Evolutionary conservation across 805 yeast genomes (phyloP).

Genomic region (Lachancea cidri): DNA sequence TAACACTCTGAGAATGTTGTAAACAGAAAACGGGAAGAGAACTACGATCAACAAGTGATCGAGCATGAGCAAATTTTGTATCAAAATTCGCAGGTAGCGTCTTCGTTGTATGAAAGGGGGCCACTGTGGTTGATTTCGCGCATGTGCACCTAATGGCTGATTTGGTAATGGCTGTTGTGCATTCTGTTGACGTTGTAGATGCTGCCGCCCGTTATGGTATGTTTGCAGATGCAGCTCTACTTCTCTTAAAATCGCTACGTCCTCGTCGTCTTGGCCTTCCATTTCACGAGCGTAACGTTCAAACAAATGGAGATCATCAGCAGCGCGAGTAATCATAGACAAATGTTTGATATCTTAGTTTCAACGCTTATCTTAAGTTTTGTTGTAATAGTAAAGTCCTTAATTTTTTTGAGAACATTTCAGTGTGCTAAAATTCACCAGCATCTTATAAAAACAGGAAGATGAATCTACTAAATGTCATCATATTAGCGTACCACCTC

Average conservation of each 20-base stretch:
- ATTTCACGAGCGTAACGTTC: conserved; percentile 2
- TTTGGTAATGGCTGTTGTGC: background rate
- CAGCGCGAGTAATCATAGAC: background rate
- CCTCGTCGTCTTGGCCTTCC: background rate
- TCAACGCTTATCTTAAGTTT: background rate
- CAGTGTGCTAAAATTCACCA: too few species aligned
- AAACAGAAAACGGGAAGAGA: conserved; percentile 30
- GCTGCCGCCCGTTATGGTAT: background rate
- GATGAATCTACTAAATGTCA: background rate
- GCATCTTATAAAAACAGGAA: too few species aligned
- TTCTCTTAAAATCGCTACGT: background rate
- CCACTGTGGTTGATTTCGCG: conserved; percentile 1
- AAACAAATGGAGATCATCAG: background rate
- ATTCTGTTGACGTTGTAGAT: background rate
- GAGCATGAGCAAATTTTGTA: conserved; percentile 23
- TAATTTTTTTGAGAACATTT: too few species aligned
- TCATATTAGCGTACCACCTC: background rate
- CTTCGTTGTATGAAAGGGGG: conserved; percentile 16
- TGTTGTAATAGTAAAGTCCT: background rate
- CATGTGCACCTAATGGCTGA: background rate
- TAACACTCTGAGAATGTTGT: conserved; percentile 27
- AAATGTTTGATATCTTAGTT: background rate
- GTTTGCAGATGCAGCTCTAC: background rate
- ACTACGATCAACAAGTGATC: conserved; percentile 27
- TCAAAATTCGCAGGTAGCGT: conserved; percentile 19